Evolutionary conservation across 352 stramenopile species (phyloP).

Genomic region (Phytophthora agathidicida): DNA sequence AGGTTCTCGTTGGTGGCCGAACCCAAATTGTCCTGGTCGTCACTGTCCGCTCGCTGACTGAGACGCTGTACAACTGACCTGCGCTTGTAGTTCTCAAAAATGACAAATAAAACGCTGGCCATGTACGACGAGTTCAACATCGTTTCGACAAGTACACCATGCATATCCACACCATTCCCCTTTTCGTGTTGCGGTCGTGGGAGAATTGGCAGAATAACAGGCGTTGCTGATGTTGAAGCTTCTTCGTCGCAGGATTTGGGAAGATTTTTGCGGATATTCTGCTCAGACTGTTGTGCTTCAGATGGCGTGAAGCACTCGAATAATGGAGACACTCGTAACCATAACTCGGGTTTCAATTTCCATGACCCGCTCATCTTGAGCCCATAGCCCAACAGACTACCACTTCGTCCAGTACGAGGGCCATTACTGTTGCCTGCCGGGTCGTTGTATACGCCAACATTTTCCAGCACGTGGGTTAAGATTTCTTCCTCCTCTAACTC

Average conservation of each 20-base stretch:
- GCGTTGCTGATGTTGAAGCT: background rate
- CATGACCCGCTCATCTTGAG: constrained; percentile 78
- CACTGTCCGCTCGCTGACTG: background rate
- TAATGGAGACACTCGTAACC: constrained; percentile 59
- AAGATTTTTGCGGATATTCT: constrained; percentile 66
- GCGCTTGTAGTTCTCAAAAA: constrained; percentile 49
- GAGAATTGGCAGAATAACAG: constrained; percentile 43
- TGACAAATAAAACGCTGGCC: constrained; percentile 43
- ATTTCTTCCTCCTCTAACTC: constrained; percentile 83
- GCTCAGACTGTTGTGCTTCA: constrained; percentile 74
- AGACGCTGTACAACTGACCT: background rate
- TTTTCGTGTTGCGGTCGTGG: constrained; percentile 23
- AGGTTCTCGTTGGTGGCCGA: constrained; percentile 52
- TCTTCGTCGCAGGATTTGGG: constrained; percentile 15
- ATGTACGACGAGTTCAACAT: constrained; percentile 60
- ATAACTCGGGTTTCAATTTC: constrained; percentile 62
- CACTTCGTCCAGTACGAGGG: constrained; percentile 30
- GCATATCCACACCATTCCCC: constrained; percentile 30
- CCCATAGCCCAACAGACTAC: constrained; percentile 47
- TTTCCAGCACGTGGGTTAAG: constrained; percentile 64
- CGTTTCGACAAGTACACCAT: constrained; percentile 40
- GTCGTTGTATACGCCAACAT: constrained; percentile 68
- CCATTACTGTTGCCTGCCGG: constrained; percentile 27
- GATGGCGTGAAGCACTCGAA: constrained; percentile 84
- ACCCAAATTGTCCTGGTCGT: constrained; percentile 5